Evolutionary conservation across 2,329 filamentous ascomycete genomes (phyloP).

Genomic region (Hirsutella rhossiliensis): DNA sequence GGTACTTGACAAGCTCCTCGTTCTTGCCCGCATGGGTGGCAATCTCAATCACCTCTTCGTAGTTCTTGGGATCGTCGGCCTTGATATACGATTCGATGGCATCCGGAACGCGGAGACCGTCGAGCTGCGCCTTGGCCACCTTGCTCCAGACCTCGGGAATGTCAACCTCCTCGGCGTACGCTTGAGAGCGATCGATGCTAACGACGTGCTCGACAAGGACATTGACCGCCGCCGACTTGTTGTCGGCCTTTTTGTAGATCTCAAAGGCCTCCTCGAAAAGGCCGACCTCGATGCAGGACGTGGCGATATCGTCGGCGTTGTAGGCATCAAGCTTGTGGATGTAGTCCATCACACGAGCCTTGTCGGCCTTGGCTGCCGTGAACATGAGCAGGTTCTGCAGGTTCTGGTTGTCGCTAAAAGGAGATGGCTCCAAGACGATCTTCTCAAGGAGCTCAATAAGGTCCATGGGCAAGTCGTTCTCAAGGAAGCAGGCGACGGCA

Average conservation of each 20-base stretch:
- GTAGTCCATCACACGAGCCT: slow-evolving; percentile 89
- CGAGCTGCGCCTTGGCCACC: slow-evolving; percentile 94
- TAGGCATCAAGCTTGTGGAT: slow-evolving; percentile 85
- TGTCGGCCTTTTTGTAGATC: slow-evolving; percentile 95
- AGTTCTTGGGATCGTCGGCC: slow-evolving; percentile 85
- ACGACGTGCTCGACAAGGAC: slow-evolving; percentile 95
- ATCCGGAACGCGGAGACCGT: slow-evolving; percentile 85
- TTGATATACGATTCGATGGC: slow-evolving; percentile 96
- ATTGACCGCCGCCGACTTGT: slow-evolving; percentile 75
- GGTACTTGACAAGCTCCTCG: slow-evolving; percentile 90
- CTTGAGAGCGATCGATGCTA: slow-evolving; percentile 93
- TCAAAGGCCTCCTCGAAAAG: slow-evolving; percentile 95
- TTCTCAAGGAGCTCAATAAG: slow-evolving; percentile 97
- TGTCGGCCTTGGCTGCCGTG: slow-evolving; percentile 93
- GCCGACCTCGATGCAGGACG: slow-evolving; percentile 87
- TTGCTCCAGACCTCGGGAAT: slow-evolving; percentile 94
- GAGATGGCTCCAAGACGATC: slow-evolving; percentile 98
- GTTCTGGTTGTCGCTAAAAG: slow-evolving; percentile 94
- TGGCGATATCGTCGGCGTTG: slow-evolving; percentile 83
- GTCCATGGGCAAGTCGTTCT: slow-evolving; percentile 81
- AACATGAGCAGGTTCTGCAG: slow-evolving; percentile 94
- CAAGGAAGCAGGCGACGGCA: slow-evolving; percentile 86
- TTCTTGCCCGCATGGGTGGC: slow-evolving; percentile 94
- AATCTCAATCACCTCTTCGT: slow-evolving; percentile 90
- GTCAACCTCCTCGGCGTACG: slow-evolving; percentile 91